phyloP scores from a whole-genome alignment of 73 alveolate species.

The Loxodes magnus region DNA sequence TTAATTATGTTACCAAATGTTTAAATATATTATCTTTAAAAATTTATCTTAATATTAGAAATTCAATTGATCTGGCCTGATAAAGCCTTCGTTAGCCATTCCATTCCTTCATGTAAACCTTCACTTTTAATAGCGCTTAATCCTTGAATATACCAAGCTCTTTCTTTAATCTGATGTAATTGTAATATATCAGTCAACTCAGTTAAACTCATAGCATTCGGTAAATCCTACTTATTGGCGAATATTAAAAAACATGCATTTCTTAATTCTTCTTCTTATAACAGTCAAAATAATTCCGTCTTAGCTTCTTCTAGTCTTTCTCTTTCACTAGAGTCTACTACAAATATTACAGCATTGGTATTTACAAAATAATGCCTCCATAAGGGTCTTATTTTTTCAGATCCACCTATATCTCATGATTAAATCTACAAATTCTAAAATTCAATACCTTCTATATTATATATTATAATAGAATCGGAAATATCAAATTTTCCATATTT shows the following conservation, averaged over 20 bases:
- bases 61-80: no score
- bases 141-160: conserved; percentile 63
- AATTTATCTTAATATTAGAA: no score
- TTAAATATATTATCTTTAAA: no score
- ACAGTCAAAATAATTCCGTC: conserved; percentile 33
- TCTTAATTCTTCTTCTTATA: conserved; percentile 44
- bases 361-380: conserved; percentile 62
- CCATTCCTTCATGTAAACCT: conserved; percentile 70
- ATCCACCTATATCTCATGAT: no score
- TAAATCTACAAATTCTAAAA: no score
- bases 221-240: conserved; percentile 69
- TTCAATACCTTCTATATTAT: no score
- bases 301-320: conserved; percentile 56
- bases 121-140: conserved; percentile 62
- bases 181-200: conserved; percentile 22
- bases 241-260: conserved; percentile 36
- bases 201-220: conserved; percentile 20
- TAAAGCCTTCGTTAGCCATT: no score
- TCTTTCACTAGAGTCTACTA: conserved; percentile 51
- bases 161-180: conserved; percentile 38
- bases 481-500: no score
- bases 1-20: no score
- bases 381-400: no score
- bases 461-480: no score
- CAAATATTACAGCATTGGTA: conserved; percentile 57